Conservation (phyloP, 2,329 filamentous ascomycete genomes). For the Coccinonectria pachysandricola region DNA sequence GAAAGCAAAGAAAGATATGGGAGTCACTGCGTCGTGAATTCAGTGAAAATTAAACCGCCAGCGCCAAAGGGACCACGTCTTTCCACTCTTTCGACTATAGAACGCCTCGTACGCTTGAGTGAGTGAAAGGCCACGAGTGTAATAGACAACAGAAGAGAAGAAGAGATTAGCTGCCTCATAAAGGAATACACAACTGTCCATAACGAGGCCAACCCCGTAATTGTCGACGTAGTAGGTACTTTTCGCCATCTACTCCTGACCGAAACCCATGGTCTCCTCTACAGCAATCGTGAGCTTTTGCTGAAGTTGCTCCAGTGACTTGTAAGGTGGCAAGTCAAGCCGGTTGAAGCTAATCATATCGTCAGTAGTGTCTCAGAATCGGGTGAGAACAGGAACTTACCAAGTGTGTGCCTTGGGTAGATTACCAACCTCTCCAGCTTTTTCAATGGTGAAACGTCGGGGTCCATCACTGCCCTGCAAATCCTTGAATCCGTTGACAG, state of each 20-base stretch:
- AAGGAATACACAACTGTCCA: constrained; percentile 12
- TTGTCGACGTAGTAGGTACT: constrained; percentile 8
- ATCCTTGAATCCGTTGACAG: constrained; percentile 99
- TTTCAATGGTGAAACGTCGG: constrained; percentile 93
- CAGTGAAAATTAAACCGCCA: constrained; percentile 20
- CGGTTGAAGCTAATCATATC: constrained; percentile 71
- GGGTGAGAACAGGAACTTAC: too few species aligned
- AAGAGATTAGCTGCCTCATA: constrained; percentile 6
- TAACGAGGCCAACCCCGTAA: too few species aligned
- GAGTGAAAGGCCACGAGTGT: constrained; percentile 10
- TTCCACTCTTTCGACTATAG: constrained; percentile 21
- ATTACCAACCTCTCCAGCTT: constrained; percentile 82
- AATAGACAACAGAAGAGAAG: too few species aligned
- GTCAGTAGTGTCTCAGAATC: too few species aligned
- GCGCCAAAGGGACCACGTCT: constrained; percentile 22
- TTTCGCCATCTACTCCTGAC: constrained; percentile 64
- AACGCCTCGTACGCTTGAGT: constrained; percentile 12
- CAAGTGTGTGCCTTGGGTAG: constrained; percentile 96
- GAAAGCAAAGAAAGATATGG: constrained; percentile 7
- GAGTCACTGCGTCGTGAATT: constrained; percentile 15
- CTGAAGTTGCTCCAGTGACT: constrained; percentile 73
- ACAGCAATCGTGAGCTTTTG: constrained; percentile 92
- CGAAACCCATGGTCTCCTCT: constrained; percentile 97
- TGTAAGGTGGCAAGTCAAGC: constrained; percentile 88
- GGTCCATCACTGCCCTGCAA: constrained; percentile 94